Percentiles rank a stretch among this genome's conserved stretches.
phyloP scores from a whole-genome alignment of 805 yeast species.

The Candida hungchunana region DNA sequence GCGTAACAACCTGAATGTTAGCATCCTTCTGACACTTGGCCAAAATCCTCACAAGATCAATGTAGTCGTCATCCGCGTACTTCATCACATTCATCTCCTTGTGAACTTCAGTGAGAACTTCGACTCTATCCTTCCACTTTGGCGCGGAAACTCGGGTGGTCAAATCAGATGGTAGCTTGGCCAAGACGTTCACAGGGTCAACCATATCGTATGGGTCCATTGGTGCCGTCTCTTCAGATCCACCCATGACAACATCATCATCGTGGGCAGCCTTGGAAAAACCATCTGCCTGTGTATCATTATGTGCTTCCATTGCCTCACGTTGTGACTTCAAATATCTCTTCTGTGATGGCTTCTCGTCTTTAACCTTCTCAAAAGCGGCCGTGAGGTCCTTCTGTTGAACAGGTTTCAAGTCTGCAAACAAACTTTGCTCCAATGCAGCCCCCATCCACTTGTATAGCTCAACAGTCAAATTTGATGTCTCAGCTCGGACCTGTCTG shows the following conservation, averaged over 20 bases:
- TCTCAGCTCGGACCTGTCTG: slow-evolving; percentile 75
- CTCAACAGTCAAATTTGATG: slow-evolving; percentile 63
- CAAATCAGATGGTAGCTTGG: slow-evolving; percentile 64
- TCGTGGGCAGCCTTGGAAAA: slow-evolving; percentile 12
- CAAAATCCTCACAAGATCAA: slow-evolving; percentile 55
- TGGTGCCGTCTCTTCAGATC: slow-evolving; percentile 24
- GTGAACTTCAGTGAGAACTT: slow-evolving; percentile 63
- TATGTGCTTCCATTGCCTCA: slow-evolving; percentile 31
- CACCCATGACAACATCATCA: slow-evolving; percentile 25
- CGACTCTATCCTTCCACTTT: slow-evolving; percentile 92
- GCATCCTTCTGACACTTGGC: slow-evolving; percentile 83
- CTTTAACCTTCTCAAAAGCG: slow-evolving; percentile 53
- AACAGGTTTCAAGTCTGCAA: slow-evolving; percentile 79
- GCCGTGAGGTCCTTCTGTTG: slow-evolving; percentile 81
- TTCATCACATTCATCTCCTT: slow-evolving; percentile 48
- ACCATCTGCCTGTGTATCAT: slow-evolving; percentile 11
- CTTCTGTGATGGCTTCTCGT: slow-evolving; percentile 44
- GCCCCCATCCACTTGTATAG: slow-evolving; percentile 71
- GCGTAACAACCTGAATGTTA: slow-evolving; percentile 78
- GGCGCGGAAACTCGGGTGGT: slow-evolving; percentile 48
- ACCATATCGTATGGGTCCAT: slow-evolving; percentile 69
- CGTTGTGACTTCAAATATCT: slow-evolving; percentile 54
- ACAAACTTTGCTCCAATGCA: slow-evolving; percentile 49
- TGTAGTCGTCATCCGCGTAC: slow-evolving; percentile 59
- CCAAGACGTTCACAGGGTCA: slow-evolving; percentile 63